Evolutionary conservation across 305 asterid genomes (phyloP).

Genomic region (Petunia hybrid): DNA sequence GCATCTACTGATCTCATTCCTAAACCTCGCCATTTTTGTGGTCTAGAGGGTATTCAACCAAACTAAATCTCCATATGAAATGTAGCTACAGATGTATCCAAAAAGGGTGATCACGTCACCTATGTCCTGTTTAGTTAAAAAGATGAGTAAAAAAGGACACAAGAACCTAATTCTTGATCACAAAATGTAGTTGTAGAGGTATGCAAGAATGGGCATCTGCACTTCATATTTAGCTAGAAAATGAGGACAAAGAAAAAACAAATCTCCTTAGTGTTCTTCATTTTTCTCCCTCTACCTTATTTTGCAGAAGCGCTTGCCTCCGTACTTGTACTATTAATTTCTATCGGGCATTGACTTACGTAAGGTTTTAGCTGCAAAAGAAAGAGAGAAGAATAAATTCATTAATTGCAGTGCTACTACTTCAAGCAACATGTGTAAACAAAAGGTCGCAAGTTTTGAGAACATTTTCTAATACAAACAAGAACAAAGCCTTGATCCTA

Average conservation of each 20-base stretch:
- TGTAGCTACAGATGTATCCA: not conserved
- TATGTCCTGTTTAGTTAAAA: slow-evolving; percentile 7
- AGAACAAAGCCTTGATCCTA: no score
- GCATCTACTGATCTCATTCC: slow-evolving; percentile 4
- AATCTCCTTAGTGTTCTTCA: not conserved
- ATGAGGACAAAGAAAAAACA: not conserved
- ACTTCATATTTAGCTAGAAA: not conserved
- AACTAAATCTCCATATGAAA: not conserved
- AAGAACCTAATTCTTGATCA: not conserved
- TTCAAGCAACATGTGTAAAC: not conserved
- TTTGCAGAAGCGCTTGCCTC: slow-evolving; percentile 15
- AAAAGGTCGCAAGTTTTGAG: not conserved
- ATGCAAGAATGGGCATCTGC: not conserved
- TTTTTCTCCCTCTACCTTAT: slow-evolving; percentile 23
- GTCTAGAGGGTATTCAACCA: not conserved
- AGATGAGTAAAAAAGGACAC: not conserved
- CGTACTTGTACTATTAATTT: slow-evolving; percentile 42
- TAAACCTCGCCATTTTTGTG: not conserved
- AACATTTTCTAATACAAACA: not conserved
- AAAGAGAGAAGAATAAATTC: not conserved
- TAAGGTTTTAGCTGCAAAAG: slow-evolving; percentile 76
- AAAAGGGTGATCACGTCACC: slow-evolving; percentile 6
- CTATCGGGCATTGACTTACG: slow-evolving; percentile 70
- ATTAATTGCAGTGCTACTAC: not conserved
- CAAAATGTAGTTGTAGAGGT: not conserved